Evolutionary conservation across 1,139 yeast species (phyloP).

Genomic region (Insectozyma bohioensis): DNA sequence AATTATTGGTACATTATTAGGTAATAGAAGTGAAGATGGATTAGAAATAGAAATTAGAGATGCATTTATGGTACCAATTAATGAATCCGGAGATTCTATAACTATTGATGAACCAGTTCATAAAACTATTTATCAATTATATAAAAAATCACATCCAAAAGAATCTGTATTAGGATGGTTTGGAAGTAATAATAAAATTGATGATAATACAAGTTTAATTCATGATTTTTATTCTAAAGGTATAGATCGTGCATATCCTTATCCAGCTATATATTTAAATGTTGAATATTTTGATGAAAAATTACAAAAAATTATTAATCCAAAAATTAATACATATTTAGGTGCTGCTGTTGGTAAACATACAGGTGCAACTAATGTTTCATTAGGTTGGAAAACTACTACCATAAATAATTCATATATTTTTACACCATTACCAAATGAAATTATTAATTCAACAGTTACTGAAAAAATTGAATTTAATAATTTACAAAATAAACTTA

Average conservation of each 20-base stretch:
- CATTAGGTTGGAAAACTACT: slow-evolving; percentile 48
- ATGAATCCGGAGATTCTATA: slow-evolving; percentile 72
- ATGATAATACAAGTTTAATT: slow-evolving; percentile 75
- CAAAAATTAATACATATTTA: slow-evolving; percentile 64
- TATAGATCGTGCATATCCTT: slow-evolving; percentile 67
- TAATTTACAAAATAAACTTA: slow-evolving; percentile 27
- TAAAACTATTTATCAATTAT: slow-evolving; percentile 67
- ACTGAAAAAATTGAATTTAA: slow-evolving; percentile 60
- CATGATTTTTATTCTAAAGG: slow-evolving; percentile 80
- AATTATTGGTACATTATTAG: slow-evolving; percentile 81
- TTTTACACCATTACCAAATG: slow-evolving; percentile 77
- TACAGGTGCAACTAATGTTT: slow-evolving; percentile 33
- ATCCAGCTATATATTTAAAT: slow-evolving; percentile 79
- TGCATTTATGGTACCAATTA: slow-evolving; percentile 82
- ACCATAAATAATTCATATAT: slow-evolving; percentile 53
- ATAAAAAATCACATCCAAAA: slow-evolving; percentile 79
- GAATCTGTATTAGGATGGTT: slow-evolving; percentile 88
- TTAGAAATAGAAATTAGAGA: slow-evolving; percentile 70
- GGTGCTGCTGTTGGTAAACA: slow-evolving; percentile 74
- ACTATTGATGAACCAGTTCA: slow-evolving; percentile 76
- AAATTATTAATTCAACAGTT: slow-evolving; percentile 57
- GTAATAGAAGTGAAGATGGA: slow-evolving; percentile 86
- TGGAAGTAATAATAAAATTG: slow-evolving; percentile 64
- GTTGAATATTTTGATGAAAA: slow-evolving; percentile 46
- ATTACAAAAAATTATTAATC: slow-evolving; percentile 33